phyloP scores from a whole-genome alignment of 179 eudicot genomes.

The Pouteria campechiana region DNA sequence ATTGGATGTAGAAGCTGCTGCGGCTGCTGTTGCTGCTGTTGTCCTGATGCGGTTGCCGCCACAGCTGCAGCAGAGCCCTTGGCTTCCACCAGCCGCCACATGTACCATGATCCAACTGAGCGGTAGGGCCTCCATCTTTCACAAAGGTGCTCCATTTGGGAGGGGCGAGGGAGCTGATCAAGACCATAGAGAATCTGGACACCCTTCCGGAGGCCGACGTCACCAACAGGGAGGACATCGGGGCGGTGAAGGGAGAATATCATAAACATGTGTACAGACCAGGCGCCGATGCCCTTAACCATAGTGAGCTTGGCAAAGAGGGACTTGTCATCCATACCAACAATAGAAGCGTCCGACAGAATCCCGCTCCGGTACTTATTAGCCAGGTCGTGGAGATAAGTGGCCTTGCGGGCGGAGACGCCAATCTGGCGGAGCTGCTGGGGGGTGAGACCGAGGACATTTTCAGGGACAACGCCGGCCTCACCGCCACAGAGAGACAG shows the following conservation, averaged over 20 bases:
- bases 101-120: constrained; percentile 88
- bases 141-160: constrained; percentile 85
- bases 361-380: constrained; percentile 69
- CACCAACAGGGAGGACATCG: constrained; percentile 83
- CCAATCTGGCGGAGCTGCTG: constrained; percentile 72
- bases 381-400: constrained; percentile 65
- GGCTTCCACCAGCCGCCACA: constrained; percentile 78
- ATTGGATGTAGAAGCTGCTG: constrained; percentile 34
- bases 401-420: constrained; percentile 67
- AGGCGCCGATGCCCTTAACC: constrained; percentile 93
- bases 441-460: constrained; percentile 36
- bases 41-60: constrained; percentile 20
- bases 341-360: constrained; percentile 44
- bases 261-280: constrained; percentile 96
- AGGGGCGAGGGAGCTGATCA: constrained; percentile 71
- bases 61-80: constrained; percentile 28
- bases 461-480: constrained; percentile 28
- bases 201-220: constrained; percentile 71
- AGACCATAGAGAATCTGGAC: constrained; percentile 56
- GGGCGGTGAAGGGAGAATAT: constrained; percentile 77
- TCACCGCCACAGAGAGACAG: constrained; percentile 75
- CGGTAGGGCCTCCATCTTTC: constrained; percentile 87
- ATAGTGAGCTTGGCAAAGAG: constrained; percentile 76
- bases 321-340: constrained; percentile 83
- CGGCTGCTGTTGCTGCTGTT: constrained; percentile 22